phyloP scores from a whole-genome alignment of 441 rosid species.

The Aleurites moluccanus region DNA sequence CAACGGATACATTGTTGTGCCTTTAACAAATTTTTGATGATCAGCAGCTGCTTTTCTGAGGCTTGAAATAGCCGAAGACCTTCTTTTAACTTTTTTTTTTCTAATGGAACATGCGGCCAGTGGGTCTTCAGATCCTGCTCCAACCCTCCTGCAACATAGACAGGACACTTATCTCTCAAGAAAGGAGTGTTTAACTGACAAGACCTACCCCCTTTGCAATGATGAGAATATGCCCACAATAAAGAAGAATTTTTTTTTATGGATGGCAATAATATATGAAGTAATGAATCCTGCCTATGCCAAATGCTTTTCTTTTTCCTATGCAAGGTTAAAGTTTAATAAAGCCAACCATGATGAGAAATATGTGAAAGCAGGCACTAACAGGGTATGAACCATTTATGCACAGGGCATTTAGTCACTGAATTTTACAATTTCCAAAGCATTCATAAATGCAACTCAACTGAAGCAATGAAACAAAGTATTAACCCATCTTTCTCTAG shows the following conservation, averaged over 20 bases:
- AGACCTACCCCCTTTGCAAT: not conserved
- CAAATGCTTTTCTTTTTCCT: not conserved
- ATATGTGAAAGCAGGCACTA: no score
- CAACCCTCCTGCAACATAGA: slow-evolving; percentile 61
- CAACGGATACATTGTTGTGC: slow-evolving; percentile 68
- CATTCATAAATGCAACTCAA: no score
- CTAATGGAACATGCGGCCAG: slow-evolving; percentile 57
- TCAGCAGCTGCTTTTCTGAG: slow-evolving; percentile 53
- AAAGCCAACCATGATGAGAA: not conserved
- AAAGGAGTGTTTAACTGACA: not conserved
- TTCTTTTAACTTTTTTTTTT: slow-evolving; percentile 53
- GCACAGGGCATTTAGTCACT: not conserved
- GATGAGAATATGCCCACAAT: not conserved
- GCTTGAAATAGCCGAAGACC: slow-evolving; percentile 29
- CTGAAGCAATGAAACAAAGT: no score
- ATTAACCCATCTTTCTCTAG: not conserved
- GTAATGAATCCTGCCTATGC: not conserved
- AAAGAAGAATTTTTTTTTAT: not conserved
- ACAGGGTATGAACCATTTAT: not conserved
- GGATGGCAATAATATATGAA: not conserved
- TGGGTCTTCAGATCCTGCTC: slow-evolving; percentile 69
- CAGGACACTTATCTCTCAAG: slow-evolving; percentile 8
- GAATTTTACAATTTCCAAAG: not conserved
- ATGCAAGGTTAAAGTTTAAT: not conserved
- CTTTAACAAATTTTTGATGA: slow-evolving; percentile 63